Percentiles rank a stretch among this genome's conserved stretches.
Evolutionary conservation across 2,329 filamentous ascomycete species (phyloP).

Genomic region (Xylariaceae sp.): DNA sequence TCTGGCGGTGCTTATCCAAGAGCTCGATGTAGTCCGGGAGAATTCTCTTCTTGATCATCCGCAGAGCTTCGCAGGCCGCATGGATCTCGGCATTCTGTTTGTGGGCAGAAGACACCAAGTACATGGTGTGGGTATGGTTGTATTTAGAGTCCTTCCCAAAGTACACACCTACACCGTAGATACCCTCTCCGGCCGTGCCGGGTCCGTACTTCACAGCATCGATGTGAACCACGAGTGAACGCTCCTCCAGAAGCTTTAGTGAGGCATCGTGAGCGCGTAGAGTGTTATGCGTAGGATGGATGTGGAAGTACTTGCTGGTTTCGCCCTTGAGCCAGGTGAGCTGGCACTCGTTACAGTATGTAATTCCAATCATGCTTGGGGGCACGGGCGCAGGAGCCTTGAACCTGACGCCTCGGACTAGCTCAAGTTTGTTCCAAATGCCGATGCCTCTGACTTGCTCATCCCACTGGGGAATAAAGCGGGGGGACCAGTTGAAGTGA

Average conservation of each 20-base stretch:
- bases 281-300: constrained; percentile 2
- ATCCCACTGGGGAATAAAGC: constrained; percentile 11
- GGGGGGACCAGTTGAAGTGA: constrained; percentile 1
- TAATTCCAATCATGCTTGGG: background rate
- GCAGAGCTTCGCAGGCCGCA: background rate
- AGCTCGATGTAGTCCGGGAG: background rate
- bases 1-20: background rate
- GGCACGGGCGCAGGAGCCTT: constrained; percentile 1
- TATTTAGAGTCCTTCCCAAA: constrained; percentile 14
- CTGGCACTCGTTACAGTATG: constrained; percentile 6
- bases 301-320: background rate
- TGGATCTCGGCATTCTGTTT: background rate
- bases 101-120: background rate
- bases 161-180: constrained; percentile 3
- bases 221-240: constrained; percentile 9
- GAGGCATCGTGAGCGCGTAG: background rate
- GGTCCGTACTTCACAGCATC: background rate
- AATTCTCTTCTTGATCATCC: background rate
- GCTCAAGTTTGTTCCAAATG: background rate
- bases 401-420: background rate
- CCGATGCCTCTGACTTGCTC: constrained; percentile 6
- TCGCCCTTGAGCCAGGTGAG: constrained; percentile 9
- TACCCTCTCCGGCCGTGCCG: background rate
- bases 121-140: constrained; percentile 3
- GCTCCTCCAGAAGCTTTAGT: background rate